A percentile compares a stretch with the other conserved stretches of the same genome.
phyloP scores from a whole-genome alignment of 176 grass and related monocot genomes.

The Neostapfia colusana region DNA sequence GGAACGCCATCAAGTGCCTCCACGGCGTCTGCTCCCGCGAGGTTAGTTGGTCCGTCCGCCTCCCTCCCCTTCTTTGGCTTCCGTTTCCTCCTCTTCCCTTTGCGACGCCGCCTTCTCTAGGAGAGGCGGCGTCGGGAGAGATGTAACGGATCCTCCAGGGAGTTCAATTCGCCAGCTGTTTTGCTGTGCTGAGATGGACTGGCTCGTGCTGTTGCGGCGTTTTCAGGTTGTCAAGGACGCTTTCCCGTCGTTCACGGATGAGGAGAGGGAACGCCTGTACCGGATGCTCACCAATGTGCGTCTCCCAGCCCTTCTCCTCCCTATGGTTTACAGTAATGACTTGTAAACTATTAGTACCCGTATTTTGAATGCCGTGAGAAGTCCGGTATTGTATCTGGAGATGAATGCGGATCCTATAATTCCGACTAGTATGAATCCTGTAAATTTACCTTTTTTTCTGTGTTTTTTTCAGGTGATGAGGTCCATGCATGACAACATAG shows the following conservation, averaged over 20 bases:
- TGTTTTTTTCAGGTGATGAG: conserved; percentile 51
- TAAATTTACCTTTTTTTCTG: background rate
- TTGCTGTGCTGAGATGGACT: background rate
- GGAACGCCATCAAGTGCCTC: conserved; percentile 39
- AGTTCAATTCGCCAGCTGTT: background rate
- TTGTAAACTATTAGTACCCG: background rate
- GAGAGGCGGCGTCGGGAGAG: background rate
- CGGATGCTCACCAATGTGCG: conserved; percentile 54
- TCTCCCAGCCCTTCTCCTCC: background rate
- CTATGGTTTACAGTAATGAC: background rate
- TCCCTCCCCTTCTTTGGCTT: background rate
- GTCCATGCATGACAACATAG: conserved; percentile 51
- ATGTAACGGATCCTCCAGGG: background rate
- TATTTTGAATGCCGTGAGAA: background rate
- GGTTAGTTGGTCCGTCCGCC: conserved; percentile 31
- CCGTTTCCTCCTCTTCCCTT: background rate
- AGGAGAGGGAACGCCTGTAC: conserved; percentile 56
- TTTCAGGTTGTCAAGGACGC: conserved; percentile 52
- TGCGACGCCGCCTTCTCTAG: background rate
- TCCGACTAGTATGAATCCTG: background rate
- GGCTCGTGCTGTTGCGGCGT: conserved; percentile 3
- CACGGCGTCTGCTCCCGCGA: conserved; percentile 58
- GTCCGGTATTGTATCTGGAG: background rate
- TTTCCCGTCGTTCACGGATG: conserved; percentile 56
- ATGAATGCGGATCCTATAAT: background rate